These are phyloP conservation scores for Cutaneotrichosporon curvatum DNA, from an alignment of 1,284 basidiomycete species.

Conservation along the genomic window DNA sequence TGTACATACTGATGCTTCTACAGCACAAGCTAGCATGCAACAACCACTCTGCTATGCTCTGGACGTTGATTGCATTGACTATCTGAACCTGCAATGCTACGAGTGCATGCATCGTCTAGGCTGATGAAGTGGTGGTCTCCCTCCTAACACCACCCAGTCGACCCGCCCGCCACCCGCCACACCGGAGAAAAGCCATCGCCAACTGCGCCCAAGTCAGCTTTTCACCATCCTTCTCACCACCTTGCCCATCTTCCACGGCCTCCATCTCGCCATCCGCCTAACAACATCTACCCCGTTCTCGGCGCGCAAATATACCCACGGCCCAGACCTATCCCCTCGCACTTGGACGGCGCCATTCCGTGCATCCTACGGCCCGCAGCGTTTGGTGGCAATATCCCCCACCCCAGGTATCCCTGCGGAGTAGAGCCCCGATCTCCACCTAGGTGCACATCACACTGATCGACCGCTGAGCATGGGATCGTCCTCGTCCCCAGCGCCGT, in stretches of 20 bases:
- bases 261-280: not conserved
- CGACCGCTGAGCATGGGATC: slow-evolving; percentile 36
- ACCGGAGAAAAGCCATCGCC: not conserved
- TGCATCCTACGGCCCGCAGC: not conserved
- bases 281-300: not conserved
- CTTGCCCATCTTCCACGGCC: not conserved
- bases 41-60: too few species aligned
- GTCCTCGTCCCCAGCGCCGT: slow-evolving; percentile 30
- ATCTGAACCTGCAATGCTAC: too few species aligned
- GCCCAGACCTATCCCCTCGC: not conserved
- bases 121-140: too few species aligned
- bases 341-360: slow-evolving; percentile 6
- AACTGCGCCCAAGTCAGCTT: not conserved
- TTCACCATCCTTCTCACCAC: slow-evolving; percentile 1
- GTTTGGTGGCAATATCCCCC: not conserved
- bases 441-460: not conserved
- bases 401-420: not conserved
- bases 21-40: too few species aligned
- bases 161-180: too few species aligned
- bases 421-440: not conserved
- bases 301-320: not conserved
- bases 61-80: too few species aligned
- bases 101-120: too few species aligned
- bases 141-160: too few species aligned
- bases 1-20: too few species aligned